phyloP scores from a whole-genome alignment of 176 grass and related monocot species.

The Alopecurus myosuroides region DNA sequence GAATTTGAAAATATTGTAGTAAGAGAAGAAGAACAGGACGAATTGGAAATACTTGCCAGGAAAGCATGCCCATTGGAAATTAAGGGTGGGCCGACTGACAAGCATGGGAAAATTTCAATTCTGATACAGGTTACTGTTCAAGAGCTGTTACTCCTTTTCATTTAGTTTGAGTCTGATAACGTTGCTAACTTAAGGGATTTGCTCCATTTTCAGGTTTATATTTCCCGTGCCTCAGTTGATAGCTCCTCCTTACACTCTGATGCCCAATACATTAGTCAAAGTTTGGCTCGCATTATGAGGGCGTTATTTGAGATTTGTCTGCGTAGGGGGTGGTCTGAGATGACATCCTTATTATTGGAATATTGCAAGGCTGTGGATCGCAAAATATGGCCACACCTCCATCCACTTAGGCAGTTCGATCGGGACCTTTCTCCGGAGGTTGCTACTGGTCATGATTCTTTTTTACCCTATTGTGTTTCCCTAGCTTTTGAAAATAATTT shows the following conservation, averaged over 20 bases:
- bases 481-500: conserved; percentile 16
- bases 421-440: conserved; percentile 76
- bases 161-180: conserved; percentile 3
- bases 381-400: conserved; percentile 88
- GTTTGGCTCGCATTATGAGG: conserved; percentile 91
- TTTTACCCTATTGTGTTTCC: background rate
- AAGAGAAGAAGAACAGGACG: conserved; percentile 98
- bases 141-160: conserved; percentile 4
- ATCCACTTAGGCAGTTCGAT: conserved; percentile 93
- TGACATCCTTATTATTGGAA: conserved; percentile 77
- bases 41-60: conserved; percentile 70
- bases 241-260: conserved; percentile 96
- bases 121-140: conserved; percentile 80
- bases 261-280: conserved; percentile 96
- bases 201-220: conserved; percentile 65
- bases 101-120: conserved; percentile 96
- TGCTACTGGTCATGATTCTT: conserved; percentile 8
- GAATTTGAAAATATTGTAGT: conserved; percentile 96
- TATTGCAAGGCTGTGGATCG: conserved; percentile 92
- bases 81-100: conserved; percentile 89
- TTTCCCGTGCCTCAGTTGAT: conserved; percentile 83
- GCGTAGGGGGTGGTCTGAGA: conserved; percentile 85
- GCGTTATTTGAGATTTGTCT: conserved; percentile 98
- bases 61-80: conserved; percentile 76
- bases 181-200: conserved; percentile 18